Evolutionary conservation across 345 rosid species (phyloP), one percentile per base, ranked within the genome.

Genomic region (Adansonia digitata): DNA sequence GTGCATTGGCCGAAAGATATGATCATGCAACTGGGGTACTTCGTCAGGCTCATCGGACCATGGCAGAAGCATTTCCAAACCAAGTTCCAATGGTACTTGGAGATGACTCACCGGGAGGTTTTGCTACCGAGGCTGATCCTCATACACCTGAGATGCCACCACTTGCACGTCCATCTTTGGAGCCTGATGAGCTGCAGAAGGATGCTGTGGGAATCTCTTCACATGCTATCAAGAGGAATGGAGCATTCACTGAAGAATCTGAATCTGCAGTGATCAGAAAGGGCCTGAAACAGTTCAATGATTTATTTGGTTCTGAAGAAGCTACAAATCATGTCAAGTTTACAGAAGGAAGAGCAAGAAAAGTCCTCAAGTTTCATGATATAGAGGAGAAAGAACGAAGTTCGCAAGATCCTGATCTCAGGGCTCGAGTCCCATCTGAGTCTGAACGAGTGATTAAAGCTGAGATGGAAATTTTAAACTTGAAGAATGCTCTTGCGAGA

Each of bases 1-100:
- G 99, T 80, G 97, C 97, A 35, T 84, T 96, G 81, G 98, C 99
- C 74, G 99, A 90, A 85, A 89, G 99, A 87, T 96, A 96, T 65
- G 94, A 93, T 85, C 88, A 96, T 82, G 99, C 99, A 1, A 96
- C 98, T 0, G 97, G 94, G 59, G 97, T 85, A 39, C 83, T 96
- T 69, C 97, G 87, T 76, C 99, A 96, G 79, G 97, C 97, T 65
- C 99, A 96, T 73, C 82, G 82, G 77, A 87, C 97, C 70, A 92
- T 96, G 94, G 85, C 97, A 31, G 97, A 93, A 85, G 98, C 91
- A 12, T 95, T 93, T 79, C 99, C 99, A 8, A 93, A 90, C 77
- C 99, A 96, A 79, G 84, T 89, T 60, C 98, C 94, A 40, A 72
- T 80, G 72, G 82, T 73, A 79, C 67, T 86, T 77, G 81, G 79